Conservation (phyloP, 352 stramenopile species). For the Phytophthora aleatoria region DNA sequence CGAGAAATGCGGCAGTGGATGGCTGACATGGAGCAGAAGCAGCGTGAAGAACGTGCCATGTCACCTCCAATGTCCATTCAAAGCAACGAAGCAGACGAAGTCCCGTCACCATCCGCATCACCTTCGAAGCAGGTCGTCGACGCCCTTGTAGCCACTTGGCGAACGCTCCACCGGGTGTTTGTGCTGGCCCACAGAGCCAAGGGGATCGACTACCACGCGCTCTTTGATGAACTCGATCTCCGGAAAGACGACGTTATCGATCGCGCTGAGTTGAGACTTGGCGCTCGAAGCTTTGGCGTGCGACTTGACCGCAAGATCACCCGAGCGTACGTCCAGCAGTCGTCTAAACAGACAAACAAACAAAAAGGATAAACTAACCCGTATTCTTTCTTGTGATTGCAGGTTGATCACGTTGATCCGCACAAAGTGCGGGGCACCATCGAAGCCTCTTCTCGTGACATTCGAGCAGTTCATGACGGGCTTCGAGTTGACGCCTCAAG, state of each 20-base stretch:
- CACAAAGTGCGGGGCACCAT: conserved; percentile 42
- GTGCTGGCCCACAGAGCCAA: conserved; percentile 35
- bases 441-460: conserved; percentile 50
- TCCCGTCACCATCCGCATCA: conserved; percentile 9
- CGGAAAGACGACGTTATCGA: conserved; percentile 56
- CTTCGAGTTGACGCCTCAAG: conserved; percentile 45
- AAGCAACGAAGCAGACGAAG: conserved; percentile 5
- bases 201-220: conserved; percentile 15
- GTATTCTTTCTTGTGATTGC: neutral
- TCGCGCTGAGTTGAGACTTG: conserved; percentile 63
- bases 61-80: conserved; percentile 11
- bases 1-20: conserved; percentile 30
- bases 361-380: conserved; percentile 8
- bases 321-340: conserved; percentile 41
- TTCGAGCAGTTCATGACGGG: conserved; percentile 57
- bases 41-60: conserved; percentile 4
- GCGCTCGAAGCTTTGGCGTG: conserved; percentile 51
- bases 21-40: conserved; percentile 13
- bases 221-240: conserved; percentile 60
- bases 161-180: conserved; percentile 56
- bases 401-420: conserved; percentile 62
- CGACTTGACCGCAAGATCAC: conserved; percentile 67
- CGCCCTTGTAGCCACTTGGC: conserved; percentile 52
- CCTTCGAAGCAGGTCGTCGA: conserved; percentile 41
- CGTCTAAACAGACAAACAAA: no score